Evolutionary conservation across 2,329 filamentous ascomycete species (phyloP).

Genomic region (Xylaria polymorpha): DNA sequence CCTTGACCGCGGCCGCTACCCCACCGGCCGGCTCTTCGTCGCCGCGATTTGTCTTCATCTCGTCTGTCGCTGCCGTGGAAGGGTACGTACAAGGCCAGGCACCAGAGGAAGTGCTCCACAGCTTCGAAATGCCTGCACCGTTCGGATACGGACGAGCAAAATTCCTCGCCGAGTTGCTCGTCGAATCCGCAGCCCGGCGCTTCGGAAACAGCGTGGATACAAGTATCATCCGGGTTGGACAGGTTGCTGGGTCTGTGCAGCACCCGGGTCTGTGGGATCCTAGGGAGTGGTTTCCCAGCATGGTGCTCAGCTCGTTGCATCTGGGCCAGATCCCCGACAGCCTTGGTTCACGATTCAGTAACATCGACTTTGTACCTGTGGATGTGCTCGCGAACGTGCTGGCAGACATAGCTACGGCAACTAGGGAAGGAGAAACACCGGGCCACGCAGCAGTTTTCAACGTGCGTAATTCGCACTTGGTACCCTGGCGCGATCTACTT

Average conservation of each 20-base stretch:
- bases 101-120: background rate
- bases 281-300: background rate
- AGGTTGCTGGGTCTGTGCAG: background rate
- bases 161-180: conserved; percentile 5
- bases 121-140: background rate
- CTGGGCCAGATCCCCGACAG: background rate
- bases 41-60: background rate
- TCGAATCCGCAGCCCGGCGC: background rate
- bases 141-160: background rate
- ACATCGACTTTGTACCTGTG: background rate
- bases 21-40: background rate
- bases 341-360: background rate
- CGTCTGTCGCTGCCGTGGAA: background rate
- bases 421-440: too few relatives aligned
- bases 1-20: background rate
- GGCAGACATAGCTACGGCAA: too few relatives aligned
- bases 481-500: too few relatives aligned
- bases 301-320: background rate
- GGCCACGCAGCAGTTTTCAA: too few relatives aligned
- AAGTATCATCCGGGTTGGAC: background rate
- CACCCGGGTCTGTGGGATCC: background rate
- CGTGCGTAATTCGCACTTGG: too few relatives aligned
- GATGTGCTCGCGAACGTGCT: too few relatives aligned
- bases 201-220: background rate
- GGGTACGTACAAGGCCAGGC: background rate